Evolutionary conservation across 129 eudicot genomes (phyloP).

Genomic region (Artemisia annua): DNA sequence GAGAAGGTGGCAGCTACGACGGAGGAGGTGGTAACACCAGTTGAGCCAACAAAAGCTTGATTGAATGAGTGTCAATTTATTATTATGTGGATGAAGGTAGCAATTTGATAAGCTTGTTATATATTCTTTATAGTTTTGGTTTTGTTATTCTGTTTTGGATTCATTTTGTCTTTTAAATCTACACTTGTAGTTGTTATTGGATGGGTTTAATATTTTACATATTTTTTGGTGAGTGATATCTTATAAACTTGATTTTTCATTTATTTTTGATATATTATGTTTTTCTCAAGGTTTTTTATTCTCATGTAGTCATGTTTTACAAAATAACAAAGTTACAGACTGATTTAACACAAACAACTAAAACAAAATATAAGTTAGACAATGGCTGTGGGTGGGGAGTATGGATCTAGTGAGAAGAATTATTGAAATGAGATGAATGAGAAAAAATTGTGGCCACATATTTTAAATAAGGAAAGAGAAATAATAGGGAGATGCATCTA

Average conservation of each 20-base stretch:
- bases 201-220: constrained; percentile 10
- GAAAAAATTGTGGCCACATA: no score
- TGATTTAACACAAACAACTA: no score
- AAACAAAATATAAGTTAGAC: no score
- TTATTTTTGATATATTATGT: not conserved
- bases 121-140: constrained; percentile 3
- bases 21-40: constrained; percentile 47
- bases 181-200: constrained; percentile 32
- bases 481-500: no score
- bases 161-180: constrained; percentile 16
- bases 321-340: no score
- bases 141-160: constrained; percentile 1
- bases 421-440: no score
- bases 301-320: no score
- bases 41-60: constrained; percentile 55
- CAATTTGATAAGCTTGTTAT: constrained; percentile 22
- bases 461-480: no score
- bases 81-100: constrained; percentile 11
- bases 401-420: no score
- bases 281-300: no score
- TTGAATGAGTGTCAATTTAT: not conserved
- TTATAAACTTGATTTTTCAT: constrained; percentile 9
- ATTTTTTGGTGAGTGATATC: constrained; percentile 11
- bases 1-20: constrained; percentile 38
- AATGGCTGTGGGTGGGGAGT: no score